Conservation (phyloP, 768 basidiomycete species). For the Leucocoprinus birnbaumii region DNA sequence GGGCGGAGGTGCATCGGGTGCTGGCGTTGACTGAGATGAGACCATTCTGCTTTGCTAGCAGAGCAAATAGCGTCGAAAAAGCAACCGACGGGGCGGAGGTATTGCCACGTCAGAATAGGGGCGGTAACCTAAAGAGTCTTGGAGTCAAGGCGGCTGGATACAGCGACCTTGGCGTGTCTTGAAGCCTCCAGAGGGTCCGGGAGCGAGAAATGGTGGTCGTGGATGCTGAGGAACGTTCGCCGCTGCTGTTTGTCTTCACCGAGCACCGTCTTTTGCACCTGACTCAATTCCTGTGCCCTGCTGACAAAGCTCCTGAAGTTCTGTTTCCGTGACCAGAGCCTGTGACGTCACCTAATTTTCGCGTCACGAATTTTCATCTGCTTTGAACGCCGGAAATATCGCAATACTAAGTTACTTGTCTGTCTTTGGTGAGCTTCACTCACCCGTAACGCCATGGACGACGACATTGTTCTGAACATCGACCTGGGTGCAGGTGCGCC, state of each 20-base stretch:
- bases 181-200: neutral
- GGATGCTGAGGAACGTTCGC: neutral
- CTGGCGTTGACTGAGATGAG: conserved; percentile 34
- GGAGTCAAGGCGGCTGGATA: neutral
- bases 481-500: conserved; percentile 33
- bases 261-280: conserved; percentile 6
- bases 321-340: neutral
- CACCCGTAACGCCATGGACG: conserved; percentile 48
- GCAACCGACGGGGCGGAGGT: neutral
- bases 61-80: conserved; percentile 9
- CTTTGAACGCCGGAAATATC: too few species aligned
- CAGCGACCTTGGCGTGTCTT: neutral
- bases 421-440: too few species aligned
- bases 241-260: conserved; percentile 9
- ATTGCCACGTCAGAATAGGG: conserved; percentile 11
- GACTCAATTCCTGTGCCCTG: conserved; percentile 8
- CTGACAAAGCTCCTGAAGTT: conserved; percentile 8
- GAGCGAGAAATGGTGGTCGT: neutral
- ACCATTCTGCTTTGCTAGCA: conserved; percentile 25
- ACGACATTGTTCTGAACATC: conserved; percentile 75
- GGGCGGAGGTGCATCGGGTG: conserved; percentile 49
- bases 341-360: neutral
- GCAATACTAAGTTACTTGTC: too few species aligned
- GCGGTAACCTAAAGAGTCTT: neutral
- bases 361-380: neutral